A percentile compares a stretch with the other conserved stretches of the same genome.
These are phyloP conservation scores for Pseudogymnoascus sp. DNA, from an alignment of 2,329 filamentous ascomycete species.

Conservation along the genomic window DNA sequence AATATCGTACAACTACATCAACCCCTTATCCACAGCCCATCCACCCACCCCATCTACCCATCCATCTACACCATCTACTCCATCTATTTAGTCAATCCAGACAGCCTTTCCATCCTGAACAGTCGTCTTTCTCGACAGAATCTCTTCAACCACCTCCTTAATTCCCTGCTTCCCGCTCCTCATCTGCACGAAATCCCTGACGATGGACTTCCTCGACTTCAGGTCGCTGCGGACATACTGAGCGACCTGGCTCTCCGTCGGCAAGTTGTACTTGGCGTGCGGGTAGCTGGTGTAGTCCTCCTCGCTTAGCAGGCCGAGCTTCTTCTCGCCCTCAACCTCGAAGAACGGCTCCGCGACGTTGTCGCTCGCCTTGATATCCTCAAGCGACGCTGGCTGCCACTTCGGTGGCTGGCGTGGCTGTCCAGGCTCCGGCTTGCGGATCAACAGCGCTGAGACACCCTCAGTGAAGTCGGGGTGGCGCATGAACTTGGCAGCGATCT, in stretches of 20 bases:
- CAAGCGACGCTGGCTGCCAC: slow-evolving; percentile 70
- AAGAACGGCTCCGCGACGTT: slow-evolving; percentile 64
- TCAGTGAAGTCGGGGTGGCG: slow-evolving; percentile 82
- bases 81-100: slow-evolving; percentile 18
- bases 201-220: slow-evolving; percentile 48
- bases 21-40: background rate
- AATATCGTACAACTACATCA: slow-evolving; percentile 2
- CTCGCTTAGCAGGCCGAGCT: slow-evolving; percentile 55
- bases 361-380: slow-evolving; percentile 52
- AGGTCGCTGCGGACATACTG: slow-evolving; percentile 34
- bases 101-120: slow-evolving; percentile 33
- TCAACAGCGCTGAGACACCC: slow-evolving; percentile 76
- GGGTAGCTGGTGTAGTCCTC: slow-evolving; percentile 68
- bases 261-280: slow-evolving; percentile 56
- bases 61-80: background rate
- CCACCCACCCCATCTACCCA: background rate
- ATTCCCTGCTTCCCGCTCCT: slow-evolving; percentile 63
- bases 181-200: slow-evolving; percentile 53
- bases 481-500: slow-evolving; percentile 86
- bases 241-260: slow-evolving; percentile 58
- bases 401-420: slow-evolving; percentile 45
- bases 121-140: slow-evolving; percentile 57
- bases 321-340: slow-evolving; percentile 36
- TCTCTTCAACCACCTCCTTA: slow-evolving; percentile 59
- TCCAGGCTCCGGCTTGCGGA: slow-evolving; percentile 55